Conservation (phyloP, 1,139 yeast genomes). For the Petasospora rhodanensis region DNA sequence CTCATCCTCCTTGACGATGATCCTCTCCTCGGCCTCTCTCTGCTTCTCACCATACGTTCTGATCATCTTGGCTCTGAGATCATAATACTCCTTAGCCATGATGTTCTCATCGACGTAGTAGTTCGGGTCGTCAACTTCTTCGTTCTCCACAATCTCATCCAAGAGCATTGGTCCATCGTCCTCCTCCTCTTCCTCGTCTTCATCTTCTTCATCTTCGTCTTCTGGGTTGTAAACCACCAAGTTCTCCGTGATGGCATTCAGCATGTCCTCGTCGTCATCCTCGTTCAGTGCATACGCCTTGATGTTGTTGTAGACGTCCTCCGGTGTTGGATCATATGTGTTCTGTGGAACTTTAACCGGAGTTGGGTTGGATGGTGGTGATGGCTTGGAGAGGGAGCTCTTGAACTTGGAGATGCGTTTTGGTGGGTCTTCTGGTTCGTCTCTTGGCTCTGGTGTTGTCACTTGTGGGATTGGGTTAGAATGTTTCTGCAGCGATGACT, state of each 20-base stretch:
- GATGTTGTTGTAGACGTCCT: slow-evolving; percentile 12
- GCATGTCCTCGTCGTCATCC: slow-evolving; percentile 13
- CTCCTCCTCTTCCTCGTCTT: slow-evolving; percentile 23
- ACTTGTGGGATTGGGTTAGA: no score
- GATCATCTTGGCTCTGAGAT: slow-evolving; percentile 25
- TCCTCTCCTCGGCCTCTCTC: slow-evolving; percentile 14
- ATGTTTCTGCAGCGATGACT: no score
- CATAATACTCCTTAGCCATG: slow-evolving; percentile 33
- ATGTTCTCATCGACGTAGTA: slow-evolving; percentile 30
- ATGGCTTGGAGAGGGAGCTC: background rate
- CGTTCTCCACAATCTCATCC: slow-evolving; percentile 34
- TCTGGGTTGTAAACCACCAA: slow-evolving; percentile 21
- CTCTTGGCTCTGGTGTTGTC: background rate
- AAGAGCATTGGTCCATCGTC: slow-evolving; percentile 29
- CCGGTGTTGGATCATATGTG: slow-evolving; percentile 7
- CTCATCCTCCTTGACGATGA: slow-evolving; percentile 31
- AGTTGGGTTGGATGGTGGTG: background rate
- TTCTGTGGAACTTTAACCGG: slow-evolving; percentile 6
- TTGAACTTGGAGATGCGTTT: slow-evolving; percentile 4
- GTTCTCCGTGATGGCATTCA: slow-evolving; percentile 11
- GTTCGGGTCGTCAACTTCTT: slow-evolving; percentile 38
- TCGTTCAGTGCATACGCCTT: slow-evolving; percentile 12
- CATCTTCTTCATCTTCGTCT: slow-evolving; percentile 19
- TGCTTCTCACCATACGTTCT: slow-evolving; percentile 19
- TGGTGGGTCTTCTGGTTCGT: background rate